phyloP scores from a whole-genome alignment of 768 basidiomycete species.

The Kwoniella sp. region DNA sequence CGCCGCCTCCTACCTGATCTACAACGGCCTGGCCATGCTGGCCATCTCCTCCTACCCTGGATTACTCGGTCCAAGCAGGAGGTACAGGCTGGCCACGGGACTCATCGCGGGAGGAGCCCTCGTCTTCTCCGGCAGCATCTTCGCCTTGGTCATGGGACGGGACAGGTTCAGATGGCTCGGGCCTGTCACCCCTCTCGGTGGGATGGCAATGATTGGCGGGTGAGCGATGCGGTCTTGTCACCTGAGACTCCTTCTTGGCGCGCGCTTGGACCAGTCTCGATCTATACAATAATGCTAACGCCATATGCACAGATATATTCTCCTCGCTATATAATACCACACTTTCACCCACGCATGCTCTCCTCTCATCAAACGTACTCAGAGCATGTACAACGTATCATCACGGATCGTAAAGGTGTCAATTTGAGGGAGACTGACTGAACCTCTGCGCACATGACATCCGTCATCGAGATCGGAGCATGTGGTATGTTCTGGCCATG shows the following conservation, averaged over 20 bases:
- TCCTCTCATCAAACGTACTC: neutral
- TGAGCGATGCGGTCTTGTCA: slow-evolving; percentile 21
- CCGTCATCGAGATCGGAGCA: too few species aligned
- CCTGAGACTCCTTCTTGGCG: too few species aligned
- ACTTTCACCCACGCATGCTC: too few species aligned
- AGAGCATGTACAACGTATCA: slow-evolving; percentile 3
- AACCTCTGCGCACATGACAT: too few species aligned
- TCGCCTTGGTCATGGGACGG: slow-evolving; percentile 41
- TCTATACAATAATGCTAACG: too few species aligned
- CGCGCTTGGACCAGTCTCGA: neutral
- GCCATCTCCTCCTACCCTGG: slow-evolving; percentile 41
- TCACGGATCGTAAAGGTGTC: too few species aligned
- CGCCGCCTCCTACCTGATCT: slow-evolving; percentile 46
- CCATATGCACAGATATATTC: slow-evolving; percentile 3
- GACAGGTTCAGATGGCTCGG: slow-evolving; percentile 40
- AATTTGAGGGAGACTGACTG: too few species aligned
- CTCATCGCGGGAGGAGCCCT: slow-evolving; percentile 37
- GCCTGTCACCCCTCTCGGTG: slow-evolving; percentile 45
- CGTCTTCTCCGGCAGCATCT: slow-evolving; percentile 45
- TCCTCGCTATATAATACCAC: slow-evolving; percentile 5
- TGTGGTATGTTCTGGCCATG: too few species aligned
- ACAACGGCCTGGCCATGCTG: slow-evolving; percentile 46
- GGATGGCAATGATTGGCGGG: slow-evolving; percentile 47
- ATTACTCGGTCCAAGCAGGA: slow-evolving; percentile 8
- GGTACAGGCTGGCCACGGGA: slow-evolving; percentile 27